Percentiles rank a stretch among this genome's conserved stretches.
These are phyloP conservation scores for Teunomyces stri DNA, from an alignment of 805 yeast species.

Conservation along the genomic window DNA sequence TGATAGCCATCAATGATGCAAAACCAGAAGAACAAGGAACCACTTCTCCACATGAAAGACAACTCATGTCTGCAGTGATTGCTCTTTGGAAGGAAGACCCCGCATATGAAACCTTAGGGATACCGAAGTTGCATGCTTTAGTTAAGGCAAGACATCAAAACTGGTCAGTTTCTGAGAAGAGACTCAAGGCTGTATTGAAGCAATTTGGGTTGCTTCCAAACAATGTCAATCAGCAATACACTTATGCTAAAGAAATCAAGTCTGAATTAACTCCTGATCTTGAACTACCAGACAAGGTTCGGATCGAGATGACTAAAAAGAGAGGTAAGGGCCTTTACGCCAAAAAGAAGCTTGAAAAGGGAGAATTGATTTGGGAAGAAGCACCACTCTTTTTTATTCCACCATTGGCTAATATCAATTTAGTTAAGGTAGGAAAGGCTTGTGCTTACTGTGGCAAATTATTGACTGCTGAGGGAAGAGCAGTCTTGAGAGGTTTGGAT, in stretches of 20 bases:
- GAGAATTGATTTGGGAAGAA: constrained; percentile 62
- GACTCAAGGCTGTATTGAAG: constrained; percentile 53
- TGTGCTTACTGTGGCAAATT: constrained; percentile 72
- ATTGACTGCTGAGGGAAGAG: constrained; percentile 29
- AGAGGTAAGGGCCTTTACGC: constrained; percentile 66
- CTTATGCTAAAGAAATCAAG: constrained; percentile 53
- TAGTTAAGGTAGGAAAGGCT: constrained; percentile 60
- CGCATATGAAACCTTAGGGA: constrained; percentile 54
- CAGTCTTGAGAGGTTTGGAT: constrained; percentile 50
- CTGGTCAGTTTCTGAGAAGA: constrained; percentile 64
- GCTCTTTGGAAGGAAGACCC: constrained; percentile 69
- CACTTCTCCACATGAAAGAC: constrained; percentile 54
- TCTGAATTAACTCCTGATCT: constrained; percentile 48
- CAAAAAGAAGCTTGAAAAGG: constrained; percentile 43
- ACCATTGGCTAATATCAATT: constrained; percentile 60
- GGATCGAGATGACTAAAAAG: constrained; percentile 46
- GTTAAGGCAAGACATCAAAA: constrained; percentile 51
- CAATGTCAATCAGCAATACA: constrained; percentile 33
- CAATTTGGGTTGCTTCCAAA: constrained; percentile 49
- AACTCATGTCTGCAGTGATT: constrained; percentile 59
- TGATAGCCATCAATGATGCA: constrained; percentile 36
- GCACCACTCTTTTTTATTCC: constrained; percentile 59
- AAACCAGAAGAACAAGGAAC: constrained; percentile 19
- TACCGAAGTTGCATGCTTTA: constrained; percentile 49
- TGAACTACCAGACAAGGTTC: constrained; percentile 42